Base-by-base conservation (phyloP, 495 filamentous ascomycete genomes). In the Hypoxylon subgilvum region DNA sequence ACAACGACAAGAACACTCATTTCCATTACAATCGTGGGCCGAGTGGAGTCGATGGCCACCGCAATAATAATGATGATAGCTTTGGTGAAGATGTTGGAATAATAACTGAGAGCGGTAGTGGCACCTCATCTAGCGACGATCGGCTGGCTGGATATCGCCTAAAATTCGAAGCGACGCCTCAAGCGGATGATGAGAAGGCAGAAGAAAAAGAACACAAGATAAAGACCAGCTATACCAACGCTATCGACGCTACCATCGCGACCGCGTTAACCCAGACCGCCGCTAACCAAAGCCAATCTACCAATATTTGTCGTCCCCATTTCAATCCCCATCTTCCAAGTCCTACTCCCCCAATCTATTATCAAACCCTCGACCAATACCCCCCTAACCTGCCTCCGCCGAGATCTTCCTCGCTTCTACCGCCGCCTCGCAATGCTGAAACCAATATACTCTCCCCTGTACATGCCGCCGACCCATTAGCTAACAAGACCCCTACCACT, bases 331-430 rank as follows among this genome's bases (percentile, higher is more conserved):
- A 32, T 36, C 38, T 13, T 46, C 14, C 31, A 32, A 13, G 22
- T 54, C 28, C 42, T 34, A 10, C 3, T 52, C 38, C 46, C 57
- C 35, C 46, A 22, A 40, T 42, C 49, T 34, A 36, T 44, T n/a
- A n/a, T n/a, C n/a, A n/a, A n/a, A n/a, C n/a, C n/a, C 27, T 38
- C n/a, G 14, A 21, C 19, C 27, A 45, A 13, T 16, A 13, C 19
- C n/a, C 7, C 34, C 10, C 43, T 23, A 39, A 39, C 41, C 57
- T 19, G 7, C 65, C 42, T 50, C 67, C 46, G 31, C 73, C 69
- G 28, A 70, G 73, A 48, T 66, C 64, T 2, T 71, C 73, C 36
- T 74, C 71, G 17, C 71, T 76, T 46, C 51, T 74, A 21, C 64
- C 63, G 59, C 63, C 58, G 55, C 69, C 38, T 64, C 69, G 52